Evolutionary conservation across 1,284 basidiomycete genomes (phyloP), one percentile per base, ranked within the genome.

Genomic region (Prillingera fragicola): DNA sequence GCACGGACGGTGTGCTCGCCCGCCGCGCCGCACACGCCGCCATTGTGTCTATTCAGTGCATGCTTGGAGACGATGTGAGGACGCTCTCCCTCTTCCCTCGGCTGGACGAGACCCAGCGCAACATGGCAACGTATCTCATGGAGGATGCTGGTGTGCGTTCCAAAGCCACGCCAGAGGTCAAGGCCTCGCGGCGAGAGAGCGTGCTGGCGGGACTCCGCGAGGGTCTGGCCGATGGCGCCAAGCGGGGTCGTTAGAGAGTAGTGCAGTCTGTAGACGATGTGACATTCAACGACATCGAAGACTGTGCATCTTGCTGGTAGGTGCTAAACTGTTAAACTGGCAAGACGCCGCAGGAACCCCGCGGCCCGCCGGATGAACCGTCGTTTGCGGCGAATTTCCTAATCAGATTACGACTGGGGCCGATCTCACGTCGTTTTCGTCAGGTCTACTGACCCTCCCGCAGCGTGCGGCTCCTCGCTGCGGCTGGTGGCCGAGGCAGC

Each of bases 121-220:
- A 62, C 43, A 50, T 71, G 25, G 57, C 51, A 6, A 55, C 61
- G 19, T 67, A 69, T 40, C 53, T 69, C 42, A 64, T 70, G 59
- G 56, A 59, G 28, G 59, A 62, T 40, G 63, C 65, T 43, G 59
- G 59, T 8, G 37, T 59, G 2, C 36, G 55, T 24, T 45, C 48
- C 23, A 15, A 7, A 9, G 19, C 23, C 14, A 10, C 15, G 15
- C 15, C 27, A 0, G 41, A 48, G 26, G 46, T 22, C 8, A 37
- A 19, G 8, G 15, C 32, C 15, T 10, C 10, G 6, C 33, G 46
- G 23, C 36, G 46, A 21, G 23, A 32, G 21, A 28, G 18, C 1
- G 41, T 48, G 5, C 17, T 38, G 13, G 37, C 38, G 3, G 39
- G 39, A 17, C 36, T 42, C 2, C 26, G 43, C 14, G 41, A 31